Conservation (phyloP, 352 stramenopile genomes). For the Globisporangium recalcitrans region DNA sequence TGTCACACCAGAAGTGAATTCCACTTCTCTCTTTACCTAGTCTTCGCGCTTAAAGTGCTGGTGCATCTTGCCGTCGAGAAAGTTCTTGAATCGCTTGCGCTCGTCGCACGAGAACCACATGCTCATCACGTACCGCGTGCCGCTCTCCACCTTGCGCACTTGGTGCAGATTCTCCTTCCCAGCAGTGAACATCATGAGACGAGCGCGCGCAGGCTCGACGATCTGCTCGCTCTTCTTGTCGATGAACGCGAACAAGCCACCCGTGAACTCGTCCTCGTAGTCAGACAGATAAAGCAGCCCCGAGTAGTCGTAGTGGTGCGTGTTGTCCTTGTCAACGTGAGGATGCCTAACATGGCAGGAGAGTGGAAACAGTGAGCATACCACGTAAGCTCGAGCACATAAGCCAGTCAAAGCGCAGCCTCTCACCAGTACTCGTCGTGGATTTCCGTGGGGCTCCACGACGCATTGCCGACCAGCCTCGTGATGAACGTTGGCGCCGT, state of each 20-base stretch:
- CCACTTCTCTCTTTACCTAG: background rate
- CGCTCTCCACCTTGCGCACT: slow-evolving; percentile 68
- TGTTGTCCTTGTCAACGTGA: slow-evolving; percentile 92
- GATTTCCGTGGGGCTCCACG: slow-evolving; percentile 70
- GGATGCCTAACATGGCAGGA: slow-evolving; percentile 42
- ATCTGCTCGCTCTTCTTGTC: slow-evolving; percentile 68
- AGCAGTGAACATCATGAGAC: slow-evolving; percentile 89
- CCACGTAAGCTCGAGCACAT: background rate
- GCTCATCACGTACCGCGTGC: slow-evolving; percentile 84
- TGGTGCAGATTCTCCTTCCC: slow-evolving; percentile 86
- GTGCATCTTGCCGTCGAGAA: slow-evolving; percentile 85
- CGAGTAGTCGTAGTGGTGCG: slow-evolving; percentile 91
- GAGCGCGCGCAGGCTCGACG: slow-evolving; percentile 64
- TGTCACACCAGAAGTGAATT: slow-evolving; percentile 13
- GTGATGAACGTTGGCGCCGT: slow-evolving; percentile 93
- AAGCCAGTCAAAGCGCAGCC: background rate
- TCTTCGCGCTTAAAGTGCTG: slow-evolving; percentile 62
- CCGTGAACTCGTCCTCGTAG: slow-evolving; percentile 82
- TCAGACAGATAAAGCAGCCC: slow-evolving; percentile 86
- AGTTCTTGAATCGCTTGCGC: slow-evolving; percentile 82
- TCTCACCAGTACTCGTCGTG: slow-evolving; percentile 91
- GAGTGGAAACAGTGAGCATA: background rate
- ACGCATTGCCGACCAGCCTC: slow-evolving; percentile 77
- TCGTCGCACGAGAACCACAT: slow-evolving; percentile 93
- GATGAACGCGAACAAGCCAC: slow-evolving; percentile 87